Base-by-base conservation (phyloP, 2,329 filamentous ascomycete genomes). In the Xylariaceae sp. region DNA sequence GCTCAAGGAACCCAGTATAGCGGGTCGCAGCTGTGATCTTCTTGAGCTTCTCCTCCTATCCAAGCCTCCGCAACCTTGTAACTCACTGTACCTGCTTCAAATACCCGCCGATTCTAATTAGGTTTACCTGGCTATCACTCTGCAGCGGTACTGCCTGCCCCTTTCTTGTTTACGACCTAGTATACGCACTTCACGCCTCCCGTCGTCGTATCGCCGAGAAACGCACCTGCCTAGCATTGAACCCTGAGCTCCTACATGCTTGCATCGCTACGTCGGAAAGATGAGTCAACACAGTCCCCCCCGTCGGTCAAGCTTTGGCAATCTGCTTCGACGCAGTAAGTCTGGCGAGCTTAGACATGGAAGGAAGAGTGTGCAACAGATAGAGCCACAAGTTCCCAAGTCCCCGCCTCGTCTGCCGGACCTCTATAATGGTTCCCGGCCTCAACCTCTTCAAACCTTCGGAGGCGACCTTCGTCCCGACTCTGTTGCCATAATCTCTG, bases 341-440 rank as follows among this genome's bases (percentile, higher is more conserved):
- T 81, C 78, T 12, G 76, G 74, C 35, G 80, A 83, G 35, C 66
- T 81, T 27, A 75, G 73, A 55, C 73, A 72, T 59, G 75, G 76
- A 65, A 76, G 72, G 70, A 80, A 77, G 75, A 80, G 71, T 68
- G 72, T 70, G 54, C 74, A 64, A 48, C 80, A 82, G 66, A 76
- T 74, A 55, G 74, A 78, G 53, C 69, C 75, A 57, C 19, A 19
- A 19, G 75, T 84, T 40, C 78, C 83, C 42, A 77, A 77, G 65
- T 76, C 77, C 48, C 81, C 85, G 54, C 85, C 85, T 55, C 80
- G 79, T 62, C 74, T 84, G 32, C 80, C 80, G 29, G 71, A 67
- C 44, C 67, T 75, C 53, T 73, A 74, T 66, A 71, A 73, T 67
- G 72, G 71, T 58, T 66, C 64, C 47, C 61, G 65, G 56, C 63